Base-by-base conservation (phyloP, 1,284 basidiomycete genomes). In the Termitomyces sp. region DNA sequence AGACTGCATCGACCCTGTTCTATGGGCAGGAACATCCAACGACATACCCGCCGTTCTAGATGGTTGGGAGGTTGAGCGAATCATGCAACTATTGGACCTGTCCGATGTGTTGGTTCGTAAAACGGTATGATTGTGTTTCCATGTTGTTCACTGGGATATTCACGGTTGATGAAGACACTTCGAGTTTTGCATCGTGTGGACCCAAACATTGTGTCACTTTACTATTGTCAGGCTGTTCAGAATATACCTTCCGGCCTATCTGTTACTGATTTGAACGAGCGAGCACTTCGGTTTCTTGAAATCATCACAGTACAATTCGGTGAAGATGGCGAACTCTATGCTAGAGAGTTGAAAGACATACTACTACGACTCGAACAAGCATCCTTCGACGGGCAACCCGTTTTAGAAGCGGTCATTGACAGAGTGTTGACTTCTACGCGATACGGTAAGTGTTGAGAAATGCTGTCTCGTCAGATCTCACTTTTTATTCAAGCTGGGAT, bases 11-110 rank as follows among this genome's bases (percentile, higher is more conserved):
- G 77, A 84, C 59, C 76, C 81, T 3, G 65, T 65, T 24, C 60
- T 82, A 33, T 91, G 88, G 88, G 83, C 86, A 5, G 88, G 88
- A 8, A 83, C 76, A 4, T 68, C 67, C 13, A 65, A 73, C 2
- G 73, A 76, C 5, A 68, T 76, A 26, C 75, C 78, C 34, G 69
- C 80, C 2, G 70, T 81, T 4, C 67, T 90, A 47, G 83, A 88
- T 33, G 79, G 73, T 53, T 78, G 77, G 76, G 88, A 90, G 56
- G 88, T 90, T 31, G 83, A 84, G 55, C 72, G 74, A 34, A 73
- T 90, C 24, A 84, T 91, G 79, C 76, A 75, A 54, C 68, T 86
- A 19, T 69, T 91, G 24, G 78, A 83, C 55, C 82, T 79, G 5
- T 65, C 73, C 2, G 89, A 91, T 66, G 59, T 65, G 10, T 62